These are phyloP conservation scores for Verticillium dahliae DNA, from an alignment of 2,329 filamentous ascomycete genomes.

Conservation along the genomic window DNA sequence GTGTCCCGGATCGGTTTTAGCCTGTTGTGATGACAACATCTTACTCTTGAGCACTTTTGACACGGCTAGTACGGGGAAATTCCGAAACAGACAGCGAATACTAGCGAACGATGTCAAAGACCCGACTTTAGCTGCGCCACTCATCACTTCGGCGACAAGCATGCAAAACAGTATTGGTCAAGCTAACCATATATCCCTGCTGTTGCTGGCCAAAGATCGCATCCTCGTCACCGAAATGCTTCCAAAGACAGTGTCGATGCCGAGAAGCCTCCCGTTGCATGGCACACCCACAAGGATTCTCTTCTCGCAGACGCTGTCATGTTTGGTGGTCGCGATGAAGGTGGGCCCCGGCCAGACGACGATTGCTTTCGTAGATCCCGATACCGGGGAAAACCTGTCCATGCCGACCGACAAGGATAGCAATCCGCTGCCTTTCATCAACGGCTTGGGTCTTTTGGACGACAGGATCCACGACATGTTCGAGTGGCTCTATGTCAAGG, in stretches of 20 bases:
- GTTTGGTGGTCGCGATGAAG: slow-evolving; percentile 45
- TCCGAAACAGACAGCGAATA: slow-evolving; percentile 36
- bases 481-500: slow-evolving; percentile 57
- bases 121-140: slow-evolving; percentile 35
- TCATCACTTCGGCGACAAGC: slow-evolving; percentile 39
- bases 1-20: slow-evolving; percentile 24
- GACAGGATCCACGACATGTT: slow-evolving; percentile 55
- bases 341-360: slow-evolving; percentile 38
- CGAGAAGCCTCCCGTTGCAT: slow-evolving; percentile 38
- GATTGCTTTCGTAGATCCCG: slow-evolving; percentile 46
- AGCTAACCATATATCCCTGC: slow-evolving; percentile 32
- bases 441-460: slow-evolving; percentile 46
- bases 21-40: slow-evolving; percentile 42
- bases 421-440: slow-evolving; percentile 39
- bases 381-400: slow-evolving; percentile 46
- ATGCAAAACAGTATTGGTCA: slow-evolving; percentile 31
- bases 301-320: slow-evolving; percentile 46
- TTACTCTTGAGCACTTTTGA: slow-evolving; percentile 33
- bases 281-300: slow-evolving; percentile 46
- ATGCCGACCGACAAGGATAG: slow-evolving; percentile 33
- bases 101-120: slow-evolving; percentile 46
- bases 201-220: slow-evolving; percentile 42
- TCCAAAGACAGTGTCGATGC: slow-evolving; percentile 35
- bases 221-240: slow-evolving; percentile 49
- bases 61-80: slow-evolving; percentile 16